phyloP scores from a whole-genome alignment of 2,329 filamentous ascomycete genomes.

The Scortechinia acanthostroma region DNA sequence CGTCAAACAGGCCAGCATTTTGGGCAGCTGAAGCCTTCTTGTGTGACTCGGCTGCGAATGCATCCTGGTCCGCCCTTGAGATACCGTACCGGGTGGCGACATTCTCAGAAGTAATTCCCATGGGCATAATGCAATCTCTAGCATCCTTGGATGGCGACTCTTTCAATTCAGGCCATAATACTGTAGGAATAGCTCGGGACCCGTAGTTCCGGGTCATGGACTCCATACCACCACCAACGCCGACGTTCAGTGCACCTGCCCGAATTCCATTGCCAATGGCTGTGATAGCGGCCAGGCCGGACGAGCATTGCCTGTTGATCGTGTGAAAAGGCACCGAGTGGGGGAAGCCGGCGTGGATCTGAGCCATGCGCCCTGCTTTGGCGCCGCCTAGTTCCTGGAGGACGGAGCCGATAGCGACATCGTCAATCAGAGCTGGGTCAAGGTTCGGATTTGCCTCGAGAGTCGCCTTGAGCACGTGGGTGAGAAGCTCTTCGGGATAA shows the following conservation, averaged over 20 bases:
- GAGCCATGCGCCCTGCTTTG: constrained; percentile 63
- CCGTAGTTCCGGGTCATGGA: constrained; percentile 66
- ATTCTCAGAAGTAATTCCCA: constrained; percentile 64
- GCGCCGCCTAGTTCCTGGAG: constrained; percentile 59
- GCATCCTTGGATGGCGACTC: constrained; percentile 45
- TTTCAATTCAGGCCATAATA: constrained; percentile 50
- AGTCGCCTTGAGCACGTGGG: constrained; percentile 37
- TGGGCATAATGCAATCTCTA: constrained; percentile 61
- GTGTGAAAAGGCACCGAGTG: constrained; percentile 56
- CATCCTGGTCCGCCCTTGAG: constrained; percentile 50
- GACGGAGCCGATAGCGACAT: constrained; percentile 59
- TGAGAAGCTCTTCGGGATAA: constrained; percentile 61
- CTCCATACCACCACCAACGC: constrained; percentile 62
- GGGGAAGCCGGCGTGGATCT: constrained; percentile 54
- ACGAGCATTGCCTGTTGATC: constrained; percentile 60
- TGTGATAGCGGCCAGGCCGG: constrained; percentile 55
- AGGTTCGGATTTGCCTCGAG: constrained; percentile 53
- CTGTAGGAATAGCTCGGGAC: constrained; percentile 51
- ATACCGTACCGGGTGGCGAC: constrained; percentile 57
- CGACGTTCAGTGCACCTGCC: constrained; percentile 49
- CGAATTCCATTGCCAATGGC: constrained; percentile 53
- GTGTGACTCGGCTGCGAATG: constrained; percentile 53
- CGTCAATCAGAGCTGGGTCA: constrained; percentile 49
- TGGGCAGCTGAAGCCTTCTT: constrained; percentile 51
- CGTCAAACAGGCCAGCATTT: constrained; percentile 47